A percentile compares a stretch with the other conserved stretches of the same genome.
phyloP scores from a whole-genome alignment of 148 eudicot genomes.

The Arbutus unedo region DNA sequence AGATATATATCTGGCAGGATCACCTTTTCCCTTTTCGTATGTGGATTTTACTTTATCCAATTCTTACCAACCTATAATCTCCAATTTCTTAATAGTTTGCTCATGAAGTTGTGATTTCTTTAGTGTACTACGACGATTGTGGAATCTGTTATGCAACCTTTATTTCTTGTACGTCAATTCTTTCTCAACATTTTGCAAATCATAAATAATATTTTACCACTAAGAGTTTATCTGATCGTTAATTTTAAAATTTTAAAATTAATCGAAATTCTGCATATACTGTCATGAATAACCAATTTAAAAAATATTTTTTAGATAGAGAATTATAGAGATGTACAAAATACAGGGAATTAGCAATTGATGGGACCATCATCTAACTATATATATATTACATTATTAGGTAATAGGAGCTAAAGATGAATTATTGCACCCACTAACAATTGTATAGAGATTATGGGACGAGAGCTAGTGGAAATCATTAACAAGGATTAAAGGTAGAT shows the following conservation, averaged over 20 bases:
- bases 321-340: too few relatives aligned
- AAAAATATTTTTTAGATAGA: neutral
- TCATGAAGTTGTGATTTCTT: too few relatives aligned
- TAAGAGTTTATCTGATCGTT: neutral
- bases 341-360: neutral
- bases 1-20: neutral
- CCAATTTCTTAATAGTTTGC: too few relatives aligned
- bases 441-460: neutral
- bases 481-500: neutral
- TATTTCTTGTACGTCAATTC: too few relatives aligned
- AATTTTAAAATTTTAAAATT: neutral
- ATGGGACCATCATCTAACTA: slow-evolving; percentile 1
- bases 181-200: neutral
- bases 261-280: neutral
- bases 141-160: neutral
- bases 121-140: too few relatives aligned
- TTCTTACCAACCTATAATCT: too few relatives aligned
- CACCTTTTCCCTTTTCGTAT: neutral
- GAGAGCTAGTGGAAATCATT: neutral
- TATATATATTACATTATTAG: neutral
- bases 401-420: neutral
- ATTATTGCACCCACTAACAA: neutral
- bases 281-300: neutral
- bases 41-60: neutral
- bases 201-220: neutral